Evolutionary conservation across 805 yeast species (phyloP).

Genomic region (Lipomyces yamadae): DNA sequence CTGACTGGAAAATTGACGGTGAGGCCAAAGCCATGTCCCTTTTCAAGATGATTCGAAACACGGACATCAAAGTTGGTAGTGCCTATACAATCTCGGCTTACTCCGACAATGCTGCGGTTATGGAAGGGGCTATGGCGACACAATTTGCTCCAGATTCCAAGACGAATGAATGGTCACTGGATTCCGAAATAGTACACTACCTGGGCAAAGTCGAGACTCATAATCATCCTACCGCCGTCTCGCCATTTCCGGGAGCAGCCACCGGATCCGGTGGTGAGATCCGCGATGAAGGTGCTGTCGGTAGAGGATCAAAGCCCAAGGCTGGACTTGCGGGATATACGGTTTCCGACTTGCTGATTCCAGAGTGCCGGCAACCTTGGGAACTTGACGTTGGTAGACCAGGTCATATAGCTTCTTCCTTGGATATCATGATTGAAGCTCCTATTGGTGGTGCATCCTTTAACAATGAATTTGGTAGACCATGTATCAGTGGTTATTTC

Average conservation of each 20-base stretch:
- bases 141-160: conserved; percentile 77
- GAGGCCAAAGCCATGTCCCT: conserved; percentile 71
- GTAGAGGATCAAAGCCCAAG: conserved; percentile 95
- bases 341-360: conserved; percentile 88
- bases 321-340: conserved; percentile 95
- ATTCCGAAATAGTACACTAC: conserved; percentile 80
- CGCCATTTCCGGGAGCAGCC: conserved; percentile 99
- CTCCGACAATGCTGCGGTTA: conserved; percentile 96
- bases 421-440: conserved; percentile 95
- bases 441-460: conserved; percentile 98
- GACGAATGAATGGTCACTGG: conserved; percentile 73
- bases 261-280: conserved; percentile 99
- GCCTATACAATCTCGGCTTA: conserved; percentile 89
- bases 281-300: conserved; percentile 99
- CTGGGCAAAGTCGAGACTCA: conserved; percentile 97
- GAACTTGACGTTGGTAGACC: conserved; percentile 91
- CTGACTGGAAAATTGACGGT: conserved; percentile 96
- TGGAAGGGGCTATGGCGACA: conserved; percentile 75
- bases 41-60: conserved; percentile 94
- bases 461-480: conserved; percentile 98
- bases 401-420: conserved; percentile 84
- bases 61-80: conserved; percentile 65
- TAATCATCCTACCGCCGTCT: conserved; percentile 98
- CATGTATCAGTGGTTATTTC: conserved; percentile 95
- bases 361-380: conserved; percentile 91